These are phyloP conservation scores for Biancaea sappan DNA, from an alignment of 306 rosid genomes.

Conservation along the genomic window DNA sequence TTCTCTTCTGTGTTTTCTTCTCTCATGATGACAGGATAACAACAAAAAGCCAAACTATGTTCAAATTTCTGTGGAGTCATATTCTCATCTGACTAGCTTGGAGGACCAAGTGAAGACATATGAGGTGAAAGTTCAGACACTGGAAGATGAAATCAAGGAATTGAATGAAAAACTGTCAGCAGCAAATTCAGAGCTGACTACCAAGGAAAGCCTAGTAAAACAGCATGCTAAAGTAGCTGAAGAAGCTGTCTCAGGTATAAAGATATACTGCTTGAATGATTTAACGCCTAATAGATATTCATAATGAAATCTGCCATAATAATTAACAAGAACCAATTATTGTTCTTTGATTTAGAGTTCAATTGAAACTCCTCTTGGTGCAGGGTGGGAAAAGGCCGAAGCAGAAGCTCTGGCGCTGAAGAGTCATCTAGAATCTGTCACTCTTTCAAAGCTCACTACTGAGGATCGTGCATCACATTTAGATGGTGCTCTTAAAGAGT, in stretches of 20 bases:
- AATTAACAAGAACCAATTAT: conserved; percentile 10
- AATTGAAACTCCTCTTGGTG: conserved; percentile 20
- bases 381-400: conserved; percentile 99
- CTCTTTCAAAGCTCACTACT: conserved; percentile 84
- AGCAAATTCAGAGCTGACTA: conserved; percentile 78
- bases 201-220: conserved; percentile 81
- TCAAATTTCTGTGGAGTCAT: conserved; percentile 94
- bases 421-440: conserved; percentile 85
- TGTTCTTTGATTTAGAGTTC: conserved; percentile 23
- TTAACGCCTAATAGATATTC: background rate
- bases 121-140: conserved; percentile 70
- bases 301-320: conserved; percentile 8
- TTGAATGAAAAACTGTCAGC: conserved; percentile 75
- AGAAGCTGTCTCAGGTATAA: conserved; percentile 98
- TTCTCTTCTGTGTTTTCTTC: background rate
- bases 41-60: conserved; percentile 87
- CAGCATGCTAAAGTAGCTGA: conserved; percentile 99
- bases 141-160: conserved; percentile 73
- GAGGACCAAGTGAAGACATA: conserved; percentile 85
- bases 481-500: conserved; percentile 98
- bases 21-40: conserved; percentile 50
- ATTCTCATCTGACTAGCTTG: conserved; percentile 80
- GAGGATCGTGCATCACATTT: conserved; percentile 96
- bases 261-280: conserved; percentile 48
- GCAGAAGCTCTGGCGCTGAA: conserved; percentile 94